Base-by-base conservation (phyloP, 2,329 filamentous ascomycete species). In the Colletotrichum lindemuthianum region DNA sequence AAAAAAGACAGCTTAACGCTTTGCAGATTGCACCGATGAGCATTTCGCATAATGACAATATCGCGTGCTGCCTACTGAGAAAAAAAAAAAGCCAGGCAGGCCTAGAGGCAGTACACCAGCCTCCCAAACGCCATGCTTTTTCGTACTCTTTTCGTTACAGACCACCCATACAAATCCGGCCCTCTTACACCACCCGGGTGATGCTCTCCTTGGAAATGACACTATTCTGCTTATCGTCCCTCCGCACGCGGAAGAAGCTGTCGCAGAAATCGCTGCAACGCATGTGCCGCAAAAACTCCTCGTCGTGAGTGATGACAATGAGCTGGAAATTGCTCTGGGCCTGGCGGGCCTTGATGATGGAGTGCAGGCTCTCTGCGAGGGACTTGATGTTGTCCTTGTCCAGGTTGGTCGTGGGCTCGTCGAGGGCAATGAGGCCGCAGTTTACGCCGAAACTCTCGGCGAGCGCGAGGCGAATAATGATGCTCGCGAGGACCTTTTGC, bases 301-400 rank as follows among this genome's bases (percentile, higher is more conserved):
- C 96, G 79, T 99, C 96, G 82, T 99, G 96, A 5, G 96, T 99
- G 76, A 99, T 99, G 73, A 99, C 92, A 73, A 99, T 96, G 60
- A 99, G 87, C 82, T 99, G 96, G 78, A 99, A 97, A 76, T 99
- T 99, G 60, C 89, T 87, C 83, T 99, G 96, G 67, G 90, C 88
- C 75, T 91, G 88, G 8, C 96, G 88, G 13, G 89, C 81, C 71
- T 90, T 86, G 79, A 99, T 98, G 73, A 99, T 97, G 72, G 90
- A 87, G 72, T 96, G 90, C 71, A 99, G 80, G 50, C 91, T 92
- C 75, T 91, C 86, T 8, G 96, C 96, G 47, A 99, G 85, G 65
- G 92, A 92, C 67, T 90, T 89, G 77, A 98, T 98, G 77, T 99
- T 99, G 80, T 97, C 94, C 67, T 88, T 86, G 75, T 99, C 96